These are phyloP conservation scores for Vaccinium myrtillus DNA, from an alignment of 148 eudicot species.

Conservation along the genomic window DNA sequence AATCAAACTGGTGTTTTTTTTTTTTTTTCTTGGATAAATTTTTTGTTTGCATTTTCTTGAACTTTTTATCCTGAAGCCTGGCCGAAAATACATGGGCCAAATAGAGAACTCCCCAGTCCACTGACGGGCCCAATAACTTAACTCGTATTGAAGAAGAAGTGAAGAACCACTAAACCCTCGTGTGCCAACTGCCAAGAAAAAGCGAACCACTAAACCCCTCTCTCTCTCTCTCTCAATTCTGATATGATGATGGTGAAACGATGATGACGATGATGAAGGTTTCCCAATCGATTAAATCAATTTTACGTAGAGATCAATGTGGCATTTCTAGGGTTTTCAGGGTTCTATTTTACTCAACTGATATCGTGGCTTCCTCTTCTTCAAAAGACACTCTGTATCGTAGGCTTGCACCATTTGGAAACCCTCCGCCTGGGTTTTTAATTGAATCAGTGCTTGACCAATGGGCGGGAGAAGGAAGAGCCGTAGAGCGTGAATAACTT, in stretches of 20 bases:
- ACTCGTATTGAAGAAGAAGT: too few relatives aligned
- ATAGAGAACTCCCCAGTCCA: too few relatives aligned
- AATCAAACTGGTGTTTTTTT: too few relatives aligned
- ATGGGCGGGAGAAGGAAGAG: constrained; percentile 36
- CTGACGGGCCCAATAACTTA: too few relatives aligned
- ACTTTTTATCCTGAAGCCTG: too few relatives aligned
- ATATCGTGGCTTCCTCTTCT: neutral
- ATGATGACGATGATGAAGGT: constrained; percentile 7
- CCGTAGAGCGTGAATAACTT: constrained; percentile 16
- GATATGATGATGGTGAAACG: neutral
- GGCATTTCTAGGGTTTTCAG: constrained; percentile 5
- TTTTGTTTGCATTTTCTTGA: too few relatives aligned
- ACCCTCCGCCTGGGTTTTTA: constrained; percentile 26
- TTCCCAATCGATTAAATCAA: neutral
- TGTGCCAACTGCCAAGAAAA: too few relatives aligned
- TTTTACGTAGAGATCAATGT: neutral
- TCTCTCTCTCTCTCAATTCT: neutral
- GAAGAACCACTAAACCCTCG: too few relatives aligned
- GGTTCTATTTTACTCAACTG: constrained; percentile 1
- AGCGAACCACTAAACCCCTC: neutral
- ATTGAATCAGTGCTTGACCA: constrained; percentile 33
- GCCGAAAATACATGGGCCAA: too few relatives aligned
- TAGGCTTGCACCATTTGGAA: constrained; percentile 29
- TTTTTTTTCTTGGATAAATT: too few relatives aligned
- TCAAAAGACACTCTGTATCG: constrained; percentile 27